phyloP scores from a whole-genome alignment of 768 basidiomycete genomes.

The Clitopilus hobsonii region DNA sequence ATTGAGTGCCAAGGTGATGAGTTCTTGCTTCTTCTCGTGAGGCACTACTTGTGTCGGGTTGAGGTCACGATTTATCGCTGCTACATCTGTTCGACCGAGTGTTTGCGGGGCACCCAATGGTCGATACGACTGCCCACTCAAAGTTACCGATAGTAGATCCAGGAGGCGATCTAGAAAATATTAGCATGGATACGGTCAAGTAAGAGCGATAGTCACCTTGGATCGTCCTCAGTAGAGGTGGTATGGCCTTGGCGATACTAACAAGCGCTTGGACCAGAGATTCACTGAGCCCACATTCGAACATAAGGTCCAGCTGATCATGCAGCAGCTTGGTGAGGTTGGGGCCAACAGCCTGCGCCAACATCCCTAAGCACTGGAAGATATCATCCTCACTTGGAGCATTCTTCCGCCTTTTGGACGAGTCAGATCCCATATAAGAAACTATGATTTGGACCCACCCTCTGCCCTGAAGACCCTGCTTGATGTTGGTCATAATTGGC shows the following conservation, averaged over 20 bases:
- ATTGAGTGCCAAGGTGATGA: constrained; percentile 76
- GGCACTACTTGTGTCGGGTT: constrained; percentile 41
- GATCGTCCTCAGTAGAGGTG: constrained; percentile 85
- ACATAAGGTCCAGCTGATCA: constrained; percentile 95
- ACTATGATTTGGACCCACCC: constrained; percentile 47
- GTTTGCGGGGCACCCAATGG: constrained; percentile 81
- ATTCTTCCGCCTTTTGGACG: constrained; percentile 64
- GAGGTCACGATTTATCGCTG: constrained; percentile 45
- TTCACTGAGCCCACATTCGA: constrained; percentile 89
- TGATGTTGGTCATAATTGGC: constrained; percentile 83
- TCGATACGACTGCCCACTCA: constrained; percentile 83
- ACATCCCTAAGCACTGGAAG: constrained; percentile 96
- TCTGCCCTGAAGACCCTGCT: constrained; percentile 79
- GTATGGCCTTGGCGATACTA: constrained; percentile 82
- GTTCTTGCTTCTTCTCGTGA: constrained; percentile 56
- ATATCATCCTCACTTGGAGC: constrained; percentile 92
- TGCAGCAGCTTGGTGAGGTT: constrained; percentile 94
- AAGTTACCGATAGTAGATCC: constrained; percentile 74
- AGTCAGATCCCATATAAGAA: neutral
- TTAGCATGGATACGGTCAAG: neutral
- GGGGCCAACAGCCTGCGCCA: constrained; percentile 91
- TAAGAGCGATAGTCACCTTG: constrained; percentile 54
- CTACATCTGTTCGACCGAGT: constrained; percentile 48
- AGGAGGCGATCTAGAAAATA: constrained; percentile 71
- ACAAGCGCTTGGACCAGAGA: constrained; percentile 80